These are phyloP conservation scores for Trichoderma semiorbis DNA, from an alignment of 2,329 filamentous ascomycete species.

Conservation along the genomic window DNA sequence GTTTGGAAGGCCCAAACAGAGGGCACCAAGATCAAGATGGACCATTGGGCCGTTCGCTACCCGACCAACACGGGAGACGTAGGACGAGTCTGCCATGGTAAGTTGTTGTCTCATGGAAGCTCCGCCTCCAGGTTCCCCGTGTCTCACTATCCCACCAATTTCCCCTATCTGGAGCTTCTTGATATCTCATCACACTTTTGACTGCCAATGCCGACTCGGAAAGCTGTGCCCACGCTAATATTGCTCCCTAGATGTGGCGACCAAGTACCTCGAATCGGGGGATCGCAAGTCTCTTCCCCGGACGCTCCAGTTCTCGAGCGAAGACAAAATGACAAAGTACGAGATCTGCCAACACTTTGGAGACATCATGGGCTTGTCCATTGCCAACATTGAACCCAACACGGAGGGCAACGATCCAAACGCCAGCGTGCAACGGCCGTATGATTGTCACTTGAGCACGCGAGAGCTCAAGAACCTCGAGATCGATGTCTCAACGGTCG, in stretches of 20 bases:
- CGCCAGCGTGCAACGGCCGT: constrained; percentile 72
- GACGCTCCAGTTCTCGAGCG: constrained; percentile 80
- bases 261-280: constrained; percentile 58
- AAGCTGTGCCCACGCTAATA: background rate
- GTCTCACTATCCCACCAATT: background rate
- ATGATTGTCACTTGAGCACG: constrained; percentile 84
- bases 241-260: constrained; percentile 58
- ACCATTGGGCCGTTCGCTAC: constrained; percentile 80
- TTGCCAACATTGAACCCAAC: constrained; percentile 65
- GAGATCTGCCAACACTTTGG: constrained; percentile 77
- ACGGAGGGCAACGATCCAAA: constrained; percentile 69
- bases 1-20: constrained; percentile 70
- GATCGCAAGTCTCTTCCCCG: constrained; percentile 56
- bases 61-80: constrained; percentile 90
- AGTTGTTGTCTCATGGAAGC: constrained; percentile 25
- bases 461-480: constrained; percentile 67
- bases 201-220: background rate
- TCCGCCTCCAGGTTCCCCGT: constrained; percentile 7
- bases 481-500: constrained; percentile 68
- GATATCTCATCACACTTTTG: background rate
- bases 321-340: constrained; percentile 85
- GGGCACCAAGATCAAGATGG: constrained; percentile 66
- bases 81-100: constrained; percentile 69
- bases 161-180: background rate
- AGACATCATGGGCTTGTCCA: constrained; percentile 72